Conservation (phyloP, 208 protist species). For the Kentomonas sorsogonicus region DNA sequence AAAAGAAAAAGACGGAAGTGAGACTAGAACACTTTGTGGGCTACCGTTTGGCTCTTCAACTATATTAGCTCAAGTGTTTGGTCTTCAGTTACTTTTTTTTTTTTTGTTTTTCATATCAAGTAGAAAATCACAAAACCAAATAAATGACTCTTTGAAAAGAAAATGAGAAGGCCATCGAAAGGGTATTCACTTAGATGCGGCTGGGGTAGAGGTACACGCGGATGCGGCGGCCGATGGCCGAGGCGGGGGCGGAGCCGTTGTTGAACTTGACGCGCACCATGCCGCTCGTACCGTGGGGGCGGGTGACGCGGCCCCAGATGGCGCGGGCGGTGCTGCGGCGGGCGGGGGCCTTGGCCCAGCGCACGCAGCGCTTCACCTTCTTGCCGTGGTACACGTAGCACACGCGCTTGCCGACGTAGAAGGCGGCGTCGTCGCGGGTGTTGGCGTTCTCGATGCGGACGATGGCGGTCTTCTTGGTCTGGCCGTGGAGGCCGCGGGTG, state of each 20-base stretch:
- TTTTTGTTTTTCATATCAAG: conserved; percentile 15
- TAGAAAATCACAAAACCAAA: conserved; percentile 14
- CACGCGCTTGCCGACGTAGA: conserved; percentile 99
- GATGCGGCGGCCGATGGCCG: conserved; percentile 93
- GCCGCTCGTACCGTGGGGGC: conserved; percentile 97
- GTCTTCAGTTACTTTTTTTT: too few relatives aligned
- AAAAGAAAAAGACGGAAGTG: too few relatives aligned
- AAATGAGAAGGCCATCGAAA: too few relatives aligned
- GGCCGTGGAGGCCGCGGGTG: conserved; percentile 87
- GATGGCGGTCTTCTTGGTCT: conserved; percentile 94
- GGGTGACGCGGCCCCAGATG: conserved; percentile 97
- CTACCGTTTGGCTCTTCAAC: too few relatives aligned
- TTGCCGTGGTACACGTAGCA: conserved; percentile 98
- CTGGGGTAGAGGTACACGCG: conserved; percentile 98
- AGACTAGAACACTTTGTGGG: too few relatives aligned
- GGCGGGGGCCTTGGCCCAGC: conserved; percentile 85
- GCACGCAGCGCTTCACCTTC: conserved; percentile 89
- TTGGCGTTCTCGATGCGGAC: conserved; percentile 96
- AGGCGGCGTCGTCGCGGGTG: conserved; percentile 92
- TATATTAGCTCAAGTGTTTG: too few relatives aligned
- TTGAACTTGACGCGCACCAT: conserved; percentile 97
- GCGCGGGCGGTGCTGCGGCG: conserved; percentile 90
- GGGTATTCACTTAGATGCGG: conserved; percentile 94
- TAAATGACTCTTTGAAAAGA: conserved; percentile 12
- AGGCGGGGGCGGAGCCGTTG: conserved; percentile 91